Percentiles rank a stretch among this genome's conserved stretches.
These are phyloP conservation scores for Escovopsis sp. DNA, from an alignment of 2,329 filamentous ascomycete species.

Conservation along the genomic window DNA sequence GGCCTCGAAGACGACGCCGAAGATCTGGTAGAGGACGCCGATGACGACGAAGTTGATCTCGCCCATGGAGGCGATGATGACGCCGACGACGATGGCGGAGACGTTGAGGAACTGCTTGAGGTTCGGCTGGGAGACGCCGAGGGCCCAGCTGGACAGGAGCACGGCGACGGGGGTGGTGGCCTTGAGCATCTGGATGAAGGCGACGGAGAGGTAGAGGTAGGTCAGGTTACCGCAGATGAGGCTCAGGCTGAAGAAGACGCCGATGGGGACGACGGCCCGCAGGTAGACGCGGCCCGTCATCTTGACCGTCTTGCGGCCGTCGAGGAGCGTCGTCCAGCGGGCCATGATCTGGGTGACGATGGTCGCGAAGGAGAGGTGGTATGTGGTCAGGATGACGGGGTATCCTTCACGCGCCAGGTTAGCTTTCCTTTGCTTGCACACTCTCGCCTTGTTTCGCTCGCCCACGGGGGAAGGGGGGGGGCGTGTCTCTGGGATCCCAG, in stretches of 20 bases:
- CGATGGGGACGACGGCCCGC: conserved; percentile 86
- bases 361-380: conserved; percentile 87
- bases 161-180: conserved; percentile 92
- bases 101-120: conserved; percentile 84
- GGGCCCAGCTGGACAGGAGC: conserved; percentile 73
- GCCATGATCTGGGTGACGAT: conserved; percentile 89
- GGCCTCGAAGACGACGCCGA: conserved; percentile 68
- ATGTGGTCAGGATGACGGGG: conserved; percentile 80
- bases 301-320: conserved; percentile 89
- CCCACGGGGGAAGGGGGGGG: no score
- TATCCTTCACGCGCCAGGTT: conserved; percentile 34
- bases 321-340: conserved; percentile 75
- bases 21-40: conserved; percentile 67
- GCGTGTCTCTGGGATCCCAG: no score
- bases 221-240: conserved; percentile 94
- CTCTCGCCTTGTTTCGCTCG: no score
- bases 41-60: conserved; percentile 85
- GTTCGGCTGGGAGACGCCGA: conserved; percentile 74
- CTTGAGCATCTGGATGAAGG: conserved; percentile 99
- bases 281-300: conserved; percentile 94
- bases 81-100: conserved; percentile 85
- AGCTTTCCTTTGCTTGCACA: conserved; percentile 1
- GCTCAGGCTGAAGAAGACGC: conserved; percentile 88
- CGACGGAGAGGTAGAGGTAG: conserved; percentile 87
- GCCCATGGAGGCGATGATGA: conserved; percentile 84